Percentiles rank a stretch among this genome's conserved stretches.
Conservation (phyloP, 345 rosid genomes). For the Litchi chinensis region DNA sequence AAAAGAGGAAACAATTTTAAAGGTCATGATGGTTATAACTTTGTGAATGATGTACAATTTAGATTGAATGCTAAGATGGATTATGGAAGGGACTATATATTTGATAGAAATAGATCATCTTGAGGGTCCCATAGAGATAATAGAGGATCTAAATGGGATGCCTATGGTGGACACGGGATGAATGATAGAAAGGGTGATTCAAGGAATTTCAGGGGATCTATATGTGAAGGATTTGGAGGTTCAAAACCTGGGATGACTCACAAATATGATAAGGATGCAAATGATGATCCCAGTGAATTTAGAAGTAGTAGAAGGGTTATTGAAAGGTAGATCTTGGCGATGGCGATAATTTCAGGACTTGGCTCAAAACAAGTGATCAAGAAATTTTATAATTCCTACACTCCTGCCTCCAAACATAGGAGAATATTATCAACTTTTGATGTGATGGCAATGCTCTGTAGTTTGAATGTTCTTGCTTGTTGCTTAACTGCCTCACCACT, state of each 20-base stretch:
- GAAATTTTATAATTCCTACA: background rate
- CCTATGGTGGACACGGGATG: slow-evolving; percentile 13
- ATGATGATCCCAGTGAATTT: slow-evolving; percentile 35
- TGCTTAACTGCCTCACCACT: background rate
- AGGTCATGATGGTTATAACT: slow-evolving; percentile 26
- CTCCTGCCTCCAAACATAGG: background rate
- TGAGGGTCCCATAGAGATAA: slow-evolving; percentile 21
- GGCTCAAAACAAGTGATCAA: slow-evolving; percentile 6
- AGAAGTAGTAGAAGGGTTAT: slow-evolving; percentile 58
- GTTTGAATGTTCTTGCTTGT: too few relatives aligned
- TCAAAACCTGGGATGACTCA: slow-evolving; percentile 22
- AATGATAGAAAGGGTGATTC: slow-evolving; percentile 20
- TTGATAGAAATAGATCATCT: slow-evolving; percentile 27
- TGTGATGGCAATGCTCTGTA: background rate
- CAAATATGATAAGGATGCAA: slow-evolving; percentile 21
- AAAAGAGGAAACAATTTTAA: slow-evolving; percentile 40
- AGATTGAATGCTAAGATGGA: slow-evolving; percentile 20
- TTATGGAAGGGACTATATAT: slow-evolving; percentile 6
- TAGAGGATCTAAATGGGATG: slow-evolving; percentile 23
- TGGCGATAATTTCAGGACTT: slow-evolving; percentile 3
- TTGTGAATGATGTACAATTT: slow-evolving; percentile 28
- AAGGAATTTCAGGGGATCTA: slow-evolving; percentile 20
- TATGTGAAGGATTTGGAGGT: slow-evolving; percentile 22
- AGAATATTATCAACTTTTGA: background rate
- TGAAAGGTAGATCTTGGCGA: slow-evolving; percentile 41